phyloP scores from a whole-genome alignment of 139 green algal species.

The Chlamydomonas eustigma region DNA sequence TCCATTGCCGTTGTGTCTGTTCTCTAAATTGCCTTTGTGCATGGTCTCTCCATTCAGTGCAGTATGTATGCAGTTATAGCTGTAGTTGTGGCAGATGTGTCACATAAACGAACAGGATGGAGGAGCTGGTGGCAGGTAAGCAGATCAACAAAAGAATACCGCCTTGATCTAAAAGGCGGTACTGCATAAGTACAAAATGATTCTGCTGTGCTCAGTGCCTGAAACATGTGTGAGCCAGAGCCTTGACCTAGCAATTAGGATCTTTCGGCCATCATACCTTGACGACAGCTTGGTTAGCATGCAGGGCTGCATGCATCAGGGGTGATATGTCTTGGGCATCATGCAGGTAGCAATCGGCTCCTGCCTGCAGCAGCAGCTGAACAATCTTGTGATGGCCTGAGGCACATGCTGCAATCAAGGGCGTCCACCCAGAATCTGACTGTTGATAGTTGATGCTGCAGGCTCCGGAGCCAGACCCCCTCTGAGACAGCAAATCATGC shows the following conservation, averaged over 20 bases:
- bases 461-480: no score
- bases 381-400: not conserved
- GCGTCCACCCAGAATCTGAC: not conserved
- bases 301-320: not conserved
- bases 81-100: not conserved
- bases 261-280: not conserved
- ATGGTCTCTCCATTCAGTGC: not conserved
- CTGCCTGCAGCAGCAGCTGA: not conserved
- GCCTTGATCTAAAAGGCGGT: not conserved
- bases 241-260: not conserved
- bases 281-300: not conserved
- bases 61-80: not conserved
- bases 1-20: not conserved
- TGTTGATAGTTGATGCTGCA: not conserved
- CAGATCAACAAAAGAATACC: not conserved
- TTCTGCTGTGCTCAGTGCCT: not conserved
- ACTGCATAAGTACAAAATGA: not conserved
- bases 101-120: not conserved
- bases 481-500: no score
- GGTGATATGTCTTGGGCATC: not conserved
- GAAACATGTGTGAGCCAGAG: not conserved
- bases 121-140: not conserved
- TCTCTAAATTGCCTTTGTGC: not conserved
- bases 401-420: not conserved
- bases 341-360: conserved; percentile 1